Evolutionary conservation across 192 early-diverging fungal species (phyloP), one percentile per base, ranked within the genome.

Genomic region (Rhizophagus prolifer): DNA sequence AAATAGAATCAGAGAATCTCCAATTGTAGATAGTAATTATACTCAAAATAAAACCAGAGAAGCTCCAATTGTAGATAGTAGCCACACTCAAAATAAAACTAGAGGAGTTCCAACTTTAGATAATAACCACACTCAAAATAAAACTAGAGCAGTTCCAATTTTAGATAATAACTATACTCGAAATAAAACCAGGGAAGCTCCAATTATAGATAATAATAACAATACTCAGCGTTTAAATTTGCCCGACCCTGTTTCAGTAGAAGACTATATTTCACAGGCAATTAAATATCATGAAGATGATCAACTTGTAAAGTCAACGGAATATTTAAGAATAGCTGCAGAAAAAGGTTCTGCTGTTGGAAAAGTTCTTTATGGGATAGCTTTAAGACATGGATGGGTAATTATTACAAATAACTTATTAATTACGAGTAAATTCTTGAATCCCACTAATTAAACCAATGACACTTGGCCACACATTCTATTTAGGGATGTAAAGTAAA

Each of bases 341-440:
- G 86, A 92, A 72, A 70, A 79, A 36, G 84, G 87, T 13, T 88
- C 86, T 71, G 89, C 91, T 16, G 82, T 92, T 2, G 91, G 91
- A 12, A 87, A 92, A 83, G 83, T 92, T 68, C 88, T 94, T 77
- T 92, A 91, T 75, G 92, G 92, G 3, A 79, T 94, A 47, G 90
- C 92, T 19, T 83, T 92, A 19, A 87, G 92, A 19, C 92, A 94
- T 79, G 92, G 92, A 44, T 94, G 92, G 92, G 87, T 81, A 70
- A 78, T 70, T 30, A 65, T 10, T 8, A 63, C 12, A 34, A 28
- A 6, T 23, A 21, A 4, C 13, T n/a, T 36, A 31, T 19, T 23
- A 2, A 23, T 26, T 25, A 23, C 12, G 9, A 23, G 10, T 19
- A 4, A 7, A 21, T 54, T 21, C 16, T 21, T 54, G 14, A 54